Evolutionary conservation across 345 rosid species (phyloP), one percentile per base, ranked within the genome.

Genomic region (Physaria fendleri): DNA sequence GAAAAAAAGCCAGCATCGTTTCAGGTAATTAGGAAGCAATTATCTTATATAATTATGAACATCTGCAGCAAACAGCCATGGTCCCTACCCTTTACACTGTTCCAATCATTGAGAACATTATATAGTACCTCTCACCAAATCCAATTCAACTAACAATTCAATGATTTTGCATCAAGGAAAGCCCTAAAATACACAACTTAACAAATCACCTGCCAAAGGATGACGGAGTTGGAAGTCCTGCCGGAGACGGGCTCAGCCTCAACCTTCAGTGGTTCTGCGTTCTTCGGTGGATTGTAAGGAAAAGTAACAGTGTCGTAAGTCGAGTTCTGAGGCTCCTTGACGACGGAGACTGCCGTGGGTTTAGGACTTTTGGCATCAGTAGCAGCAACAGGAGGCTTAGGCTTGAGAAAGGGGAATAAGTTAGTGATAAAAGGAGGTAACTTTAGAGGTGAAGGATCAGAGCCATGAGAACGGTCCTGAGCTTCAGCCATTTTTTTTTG

Each of bases 121-220:
- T 6, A 25, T 5, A 56, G 6, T 13, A 56, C 6, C 35, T 39
- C 21, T 28, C 39, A 28, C 39, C 5, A 29, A 42, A 20, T 15
- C 23, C 41, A 33, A 23, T 34, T 10, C 53, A 51, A 44, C 33
- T 34, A 5, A 44, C 30, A 51, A 16, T 30, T 14, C 59, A 33
- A 65, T 23, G 23, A 25, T 25, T 34, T 38, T 11, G 29, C 34
- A 44, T 18, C 47, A 9, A 33, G 23, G 7, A 38, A 44, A 20
- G 9, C 29, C 6, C 18, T 9, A 25, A 20, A 16, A n/a, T 12
- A n/a, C 14, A 40, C 20, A 21, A 25, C 12, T 32, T 12, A 53
- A 50, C 35, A 41, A 42, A 48, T 42, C 9, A 81, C 85, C 85
- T 81, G 82, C 85, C 85, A 78, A 54, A 81, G 66, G 50, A 81